Base-by-base conservation (phyloP, 2,329 filamentous ascomycete genomes). In the Colletotrichum sp. region DNA sequence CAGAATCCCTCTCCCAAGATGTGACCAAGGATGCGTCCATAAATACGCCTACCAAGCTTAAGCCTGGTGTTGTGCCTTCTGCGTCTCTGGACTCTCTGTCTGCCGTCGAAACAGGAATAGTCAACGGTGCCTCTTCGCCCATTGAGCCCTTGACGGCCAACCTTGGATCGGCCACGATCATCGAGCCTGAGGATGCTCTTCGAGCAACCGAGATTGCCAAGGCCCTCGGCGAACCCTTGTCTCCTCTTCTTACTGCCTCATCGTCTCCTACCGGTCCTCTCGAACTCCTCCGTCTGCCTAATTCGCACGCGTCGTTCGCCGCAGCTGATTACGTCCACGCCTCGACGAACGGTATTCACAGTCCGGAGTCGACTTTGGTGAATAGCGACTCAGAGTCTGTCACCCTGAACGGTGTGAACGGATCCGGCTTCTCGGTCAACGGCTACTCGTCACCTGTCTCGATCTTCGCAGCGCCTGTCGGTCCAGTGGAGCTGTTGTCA, bases 231-330 rank as follows among this genome's bases (percentile, higher is more conserved):
- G 70, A 61, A 18, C 10, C 5, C 4, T 16, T 67, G 16, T 22
- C 48, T 39, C 58, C 58, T 13, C 16, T 32, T 27, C 15, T 32
- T 56, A 7, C 27, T 22, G 9, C 60, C 3, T 27, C 34, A 6
- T 62, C 65, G 25, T 48, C 84, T 3, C 86, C 86, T 1, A 84
- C 85, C 61, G 86, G 85, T 1, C 86, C 86, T 6, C 76, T 82
- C 62, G 84, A 88, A 75, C 84, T 92, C 8, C 81, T 92, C 12
- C 85, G 88, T 13, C 81, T 93, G 43, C 91, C 91, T n/a, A 92
- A 93, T 78, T 91, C 90, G 28, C 30, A 61, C 58, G 32, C 2
- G 34, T 60, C 28, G 18, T 43, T 52, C n/a, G 43, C 43, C 10
- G 43, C 43, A 52, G 43, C 43, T 52, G 43, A 13, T 3, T 52